Conservation (phyloP, 495 filamentous ascomycete species). For the Xylaria curta region DNA sequence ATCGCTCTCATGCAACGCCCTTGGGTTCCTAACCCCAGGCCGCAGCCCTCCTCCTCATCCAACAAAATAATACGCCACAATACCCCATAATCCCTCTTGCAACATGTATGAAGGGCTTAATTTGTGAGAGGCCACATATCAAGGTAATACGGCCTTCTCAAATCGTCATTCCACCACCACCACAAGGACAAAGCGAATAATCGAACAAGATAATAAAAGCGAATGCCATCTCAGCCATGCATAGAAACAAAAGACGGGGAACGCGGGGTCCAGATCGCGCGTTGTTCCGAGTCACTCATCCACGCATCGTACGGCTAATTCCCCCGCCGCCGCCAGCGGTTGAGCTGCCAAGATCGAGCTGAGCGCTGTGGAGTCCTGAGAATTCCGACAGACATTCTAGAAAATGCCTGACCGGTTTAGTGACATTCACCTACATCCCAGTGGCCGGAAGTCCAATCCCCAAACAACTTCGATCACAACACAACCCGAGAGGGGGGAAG, state of each 20-base stretch:
- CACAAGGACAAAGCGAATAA: slow-evolving; percentile 49
- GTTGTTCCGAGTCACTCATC: slow-evolving; percentile 28
- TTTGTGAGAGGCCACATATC: slow-evolving; percentile 41
- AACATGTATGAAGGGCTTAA: slow-evolving; percentile 40
- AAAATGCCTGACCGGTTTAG: slow-evolving; percentile 22
- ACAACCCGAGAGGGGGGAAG: slow-evolving; percentile 21
- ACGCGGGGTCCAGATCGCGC: slow-evolving; percentile 30
- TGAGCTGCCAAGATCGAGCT: slow-evolving; percentile 25
- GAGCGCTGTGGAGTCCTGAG: slow-evolving; percentile 16
- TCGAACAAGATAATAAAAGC: slow-evolving; percentile 47
- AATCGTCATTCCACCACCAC: slow-evolving; percentile 51
- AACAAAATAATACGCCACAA: slow-evolving; percentile 51
- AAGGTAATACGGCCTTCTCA: slow-evolving; percentile 41
- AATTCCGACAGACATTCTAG: slow-evolving; percentile 25
- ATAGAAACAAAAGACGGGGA: slow-evolving; percentile 54
- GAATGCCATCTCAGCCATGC: slow-evolving; percentile 53
- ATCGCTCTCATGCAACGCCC: slow-evolving; percentile 34
- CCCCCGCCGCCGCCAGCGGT: slow-evolving; percentile 20
- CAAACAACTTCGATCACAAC: slow-evolving; percentile 25
- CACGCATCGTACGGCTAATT: slow-evolving; percentile 32
- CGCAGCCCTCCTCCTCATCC: slow-evolving; percentile 34
- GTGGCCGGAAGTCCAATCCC: slow-evolving; percentile 11
- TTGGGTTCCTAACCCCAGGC: slow-evolving; percentile 29
- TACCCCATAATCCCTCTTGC: slow-evolving; percentile 32
- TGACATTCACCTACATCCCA: slow-evolving; percentile 26